These are phyloP conservation scores for Dothideomycetes sp. DNA, from an alignment of 2,329 filamentous ascomycete species.

Conservation along the genomic window DNA sequence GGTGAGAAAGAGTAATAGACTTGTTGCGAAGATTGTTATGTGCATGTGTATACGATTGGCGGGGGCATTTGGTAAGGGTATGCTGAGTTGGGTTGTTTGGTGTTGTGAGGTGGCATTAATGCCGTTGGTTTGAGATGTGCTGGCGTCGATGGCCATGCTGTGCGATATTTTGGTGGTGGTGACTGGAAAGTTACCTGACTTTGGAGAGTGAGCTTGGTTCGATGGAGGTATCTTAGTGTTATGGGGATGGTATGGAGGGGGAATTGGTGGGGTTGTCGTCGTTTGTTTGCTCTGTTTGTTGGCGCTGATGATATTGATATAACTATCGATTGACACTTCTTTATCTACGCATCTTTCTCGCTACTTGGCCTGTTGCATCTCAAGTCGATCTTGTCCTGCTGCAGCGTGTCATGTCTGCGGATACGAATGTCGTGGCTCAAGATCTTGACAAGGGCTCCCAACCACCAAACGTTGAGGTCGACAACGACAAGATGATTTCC, in stretches of 20 bases:
- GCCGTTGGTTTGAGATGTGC: conserved; percentile 20
- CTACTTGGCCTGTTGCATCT: no score
- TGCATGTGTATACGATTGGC: conserved; percentile 52
- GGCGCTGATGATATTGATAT: not conserved
- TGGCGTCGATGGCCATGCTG: conserved; percentile 8
- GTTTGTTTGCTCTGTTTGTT: not conserved
- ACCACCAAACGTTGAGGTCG: no score
- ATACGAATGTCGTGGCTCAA: no score
- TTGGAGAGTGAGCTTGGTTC: not conserved
- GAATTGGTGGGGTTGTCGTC: no score
- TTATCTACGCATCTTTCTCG: no score
- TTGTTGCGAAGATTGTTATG: conserved; percentile 45
- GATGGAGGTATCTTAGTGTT: not conserved
- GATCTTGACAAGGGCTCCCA: no score
- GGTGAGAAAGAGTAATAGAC: conserved; percentile 48
- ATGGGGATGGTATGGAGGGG: not conserved
- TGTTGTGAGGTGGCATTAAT: conserved; percentile 26
- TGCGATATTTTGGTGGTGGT: no score
- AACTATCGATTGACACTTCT: not conserved
- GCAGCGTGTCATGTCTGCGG: no score
- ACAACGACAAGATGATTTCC: not conserved
- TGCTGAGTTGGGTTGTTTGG: conserved; percentile 47
- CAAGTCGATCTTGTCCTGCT: no score
- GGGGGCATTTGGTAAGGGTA: conserved; percentile 48
- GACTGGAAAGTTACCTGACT: no score